These are phyloP conservation scores for Luzula sylvatica DNA, from an alignment of 176 grass and related monocot genomes.

Conservation along the genomic window DNA sequence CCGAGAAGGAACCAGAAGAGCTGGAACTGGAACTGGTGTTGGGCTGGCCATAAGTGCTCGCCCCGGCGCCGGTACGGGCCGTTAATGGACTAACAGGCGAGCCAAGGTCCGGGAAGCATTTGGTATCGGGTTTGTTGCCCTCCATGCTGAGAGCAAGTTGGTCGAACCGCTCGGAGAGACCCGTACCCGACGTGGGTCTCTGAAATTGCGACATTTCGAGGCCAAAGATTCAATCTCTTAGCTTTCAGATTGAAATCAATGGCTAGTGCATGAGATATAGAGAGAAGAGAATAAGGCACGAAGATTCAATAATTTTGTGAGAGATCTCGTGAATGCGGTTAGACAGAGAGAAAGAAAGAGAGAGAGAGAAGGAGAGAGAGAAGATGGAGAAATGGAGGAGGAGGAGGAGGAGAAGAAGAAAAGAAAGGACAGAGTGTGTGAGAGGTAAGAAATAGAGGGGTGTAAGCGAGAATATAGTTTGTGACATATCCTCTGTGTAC, in stretches of 20 bases:
- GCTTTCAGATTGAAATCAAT: neutral
- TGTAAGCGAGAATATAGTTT: no score
- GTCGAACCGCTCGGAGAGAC: constrained; percentile 20
- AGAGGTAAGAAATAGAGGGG: constrained; percentile 11
- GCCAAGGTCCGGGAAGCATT: constrained; percentile 62
- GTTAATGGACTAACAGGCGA: constrained; percentile 65
- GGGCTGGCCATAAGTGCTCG: neutral
- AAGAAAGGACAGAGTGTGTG: neutral
- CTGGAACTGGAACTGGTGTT: constrained; percentile 31
- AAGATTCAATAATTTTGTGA: neutral
- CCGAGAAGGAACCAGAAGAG: constrained; percentile 29
- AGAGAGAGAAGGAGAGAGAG: constrained; percentile 27
- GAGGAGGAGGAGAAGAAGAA: constrained; percentile 5
- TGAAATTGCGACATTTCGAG: constrained; percentile 14
- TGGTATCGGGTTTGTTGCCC: constrained; percentile 65
- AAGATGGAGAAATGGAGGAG: constrained; percentile 28
- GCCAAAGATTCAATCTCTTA: neutral
- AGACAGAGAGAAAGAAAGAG: constrained; percentile 14
- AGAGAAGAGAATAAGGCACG: neutral
- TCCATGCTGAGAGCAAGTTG: constrained; percentile 21
- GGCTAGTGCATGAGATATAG: constrained; percentile 9
- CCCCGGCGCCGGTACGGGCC: constrained; percentile 25
- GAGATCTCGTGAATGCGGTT: neutral
- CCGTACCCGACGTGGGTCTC: constrained; percentile 12
- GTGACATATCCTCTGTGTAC: no score